These are phyloP conservation scores for Solanum chiquidenum DNA, from an alignment of 257 asterid genomes.

Conservation along the genomic window DNA sequence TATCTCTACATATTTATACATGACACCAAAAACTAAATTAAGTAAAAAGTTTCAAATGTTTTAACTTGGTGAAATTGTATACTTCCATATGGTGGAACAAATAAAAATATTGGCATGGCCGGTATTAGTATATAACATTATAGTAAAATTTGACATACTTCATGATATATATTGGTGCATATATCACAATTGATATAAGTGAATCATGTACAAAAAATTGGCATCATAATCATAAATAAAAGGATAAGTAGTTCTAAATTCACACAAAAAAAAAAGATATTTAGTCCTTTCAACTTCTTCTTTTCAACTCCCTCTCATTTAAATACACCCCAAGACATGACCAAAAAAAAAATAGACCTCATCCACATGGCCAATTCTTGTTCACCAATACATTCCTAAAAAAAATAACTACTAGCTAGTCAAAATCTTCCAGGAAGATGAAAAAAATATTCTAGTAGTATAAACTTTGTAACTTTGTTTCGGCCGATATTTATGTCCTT, in stretches of 20 bases:
- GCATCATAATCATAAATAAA: not conserved
- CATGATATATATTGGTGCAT: not conserved
- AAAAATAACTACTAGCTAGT: not conserved
- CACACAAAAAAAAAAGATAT: not conserved
- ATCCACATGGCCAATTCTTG: not conserved
- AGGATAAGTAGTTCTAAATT: not conserved
- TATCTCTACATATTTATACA: too few species aligned
- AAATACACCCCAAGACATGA: not conserved
- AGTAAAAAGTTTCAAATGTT: not conserved
- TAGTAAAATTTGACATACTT: not conserved
- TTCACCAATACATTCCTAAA: not conserved
- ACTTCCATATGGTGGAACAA: not conserved
- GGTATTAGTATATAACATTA: not conserved
- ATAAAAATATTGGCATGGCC: not conserved
- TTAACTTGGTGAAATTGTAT: not conserved
- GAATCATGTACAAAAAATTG: not conserved
- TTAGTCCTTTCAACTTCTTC: not conserved
- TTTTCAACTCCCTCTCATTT: not conserved
- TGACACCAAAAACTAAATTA: not conserved
- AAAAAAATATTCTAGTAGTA: not conserved
- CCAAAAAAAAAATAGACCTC: not conserved
- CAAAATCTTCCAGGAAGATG: not conserved
- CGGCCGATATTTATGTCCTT: too few species aligned
- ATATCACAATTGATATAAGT: not conserved
- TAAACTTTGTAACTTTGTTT: not conserved